Evolutionary conservation across 371 early-diverging fungal species (phyloP), one percentile per base, ranked within the genome.

Genomic region (Mortierella sp.): DNA sequence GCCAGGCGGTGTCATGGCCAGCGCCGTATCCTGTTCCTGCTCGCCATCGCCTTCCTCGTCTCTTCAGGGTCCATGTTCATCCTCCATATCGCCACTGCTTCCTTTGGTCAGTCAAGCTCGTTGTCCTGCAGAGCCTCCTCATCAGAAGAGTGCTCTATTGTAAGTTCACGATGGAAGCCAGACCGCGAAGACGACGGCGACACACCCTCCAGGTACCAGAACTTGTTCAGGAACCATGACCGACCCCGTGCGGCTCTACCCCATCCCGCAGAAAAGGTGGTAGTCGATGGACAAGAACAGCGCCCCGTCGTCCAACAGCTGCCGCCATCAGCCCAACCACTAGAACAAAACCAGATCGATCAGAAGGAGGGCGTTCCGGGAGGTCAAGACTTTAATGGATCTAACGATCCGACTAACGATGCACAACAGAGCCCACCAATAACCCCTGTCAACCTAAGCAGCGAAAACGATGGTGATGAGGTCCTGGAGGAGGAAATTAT

Each of bases 51-150:
- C 46, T 41, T 76, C 27, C 51, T 76, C 14, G 66, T 76, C 54
- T 69, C 76, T 10, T 76, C 76, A n/a, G 76, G 76, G 26, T 76
- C 76, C n/a, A 65, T 76, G 70, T 6, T 76, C 48, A 48, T 76
- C 55, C 59, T 69, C 19, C 76, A 69, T 51, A 70, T 70, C 55
- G 46, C 67, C 23, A 52, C 63, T 27, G 27, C 55, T 0, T 55
- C 76, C 8, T 76, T 70, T 28, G 10, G 57, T n/a, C 51, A 47
- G 28, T 68, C 70, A 0, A 52, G 19, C 3, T 61, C 62, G 9
- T 52, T 58, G 19, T 72, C 67, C 38, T 62, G 63, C 46, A 28
- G 47, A 13, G 57, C 66, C 1, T 61, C 66, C 1, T 61, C 71
- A 14, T 71, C 72, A 14, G 52, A 66, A 54, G 58, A 47, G 6